Evolutionary conservation across 2,329 filamentous ascomycete genomes (phyloP).

Genomic region (Tolypocladium album): DNA sequence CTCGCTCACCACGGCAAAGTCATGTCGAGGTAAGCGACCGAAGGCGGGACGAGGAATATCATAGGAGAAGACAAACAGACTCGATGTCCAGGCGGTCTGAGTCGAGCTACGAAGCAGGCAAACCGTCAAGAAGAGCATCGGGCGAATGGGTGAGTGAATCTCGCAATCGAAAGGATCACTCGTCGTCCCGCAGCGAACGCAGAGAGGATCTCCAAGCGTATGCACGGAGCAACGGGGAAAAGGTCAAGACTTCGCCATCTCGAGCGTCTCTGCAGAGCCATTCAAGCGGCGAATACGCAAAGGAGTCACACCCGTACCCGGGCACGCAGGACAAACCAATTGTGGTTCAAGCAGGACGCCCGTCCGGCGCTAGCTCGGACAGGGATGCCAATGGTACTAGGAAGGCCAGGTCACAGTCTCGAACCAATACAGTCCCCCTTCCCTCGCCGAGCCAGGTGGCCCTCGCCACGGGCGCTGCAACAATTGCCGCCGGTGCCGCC

Average conservation of each 20-base stretch:
- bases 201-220: constrained; percentile 20
- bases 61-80: constrained; percentile 14
- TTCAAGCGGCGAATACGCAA: constrained; percentile 28
- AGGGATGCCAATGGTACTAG: constrained; percentile 10
- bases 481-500: constrained; percentile 2
- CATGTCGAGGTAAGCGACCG: constrained; percentile 16
- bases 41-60: constrained; percentile 12
- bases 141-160: constrained; percentile 20
- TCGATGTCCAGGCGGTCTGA: constrained; percentile 12
- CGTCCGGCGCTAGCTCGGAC: constrained; percentile 10
- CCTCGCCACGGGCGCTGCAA: constrained; percentile 1
- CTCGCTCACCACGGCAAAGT: constrained; percentile 22
- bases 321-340: constrained; percentile 22
- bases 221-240: constrained; percentile 12
- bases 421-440: constrained; percentile 21
- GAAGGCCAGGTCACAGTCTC: constrained; percentile 20
- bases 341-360: constrained; percentile 23
- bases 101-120: constrained; percentile 14
- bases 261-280: constrained; percentile 17
- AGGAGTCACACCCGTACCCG: constrained; percentile 14
- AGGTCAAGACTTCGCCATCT: constrained; percentile 7
- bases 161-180: constrained; percentile 14
- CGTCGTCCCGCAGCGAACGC: constrained; percentile 15
- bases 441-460: constrained; percentile 17
- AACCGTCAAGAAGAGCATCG: constrained; percentile 17